Evolutionary conservation across 2,329 filamentous ascomycete species (phyloP).

Genomic region (Moelleriella libera): DNA sequence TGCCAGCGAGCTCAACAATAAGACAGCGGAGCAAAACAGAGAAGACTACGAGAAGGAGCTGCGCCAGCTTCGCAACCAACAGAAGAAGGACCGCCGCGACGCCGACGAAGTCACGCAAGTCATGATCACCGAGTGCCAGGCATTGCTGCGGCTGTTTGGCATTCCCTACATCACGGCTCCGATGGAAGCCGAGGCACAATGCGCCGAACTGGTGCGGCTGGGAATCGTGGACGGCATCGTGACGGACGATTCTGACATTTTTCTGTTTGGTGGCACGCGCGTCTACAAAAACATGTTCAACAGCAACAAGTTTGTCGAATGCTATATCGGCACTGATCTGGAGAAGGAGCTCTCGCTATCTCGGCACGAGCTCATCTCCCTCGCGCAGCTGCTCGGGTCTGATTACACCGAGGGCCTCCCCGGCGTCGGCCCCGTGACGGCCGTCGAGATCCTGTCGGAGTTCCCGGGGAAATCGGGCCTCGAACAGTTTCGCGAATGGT

Average conservation of each 20-base stretch:
- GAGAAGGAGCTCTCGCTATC: constrained; percentile 82
- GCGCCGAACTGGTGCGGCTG: constrained; percentile 74
- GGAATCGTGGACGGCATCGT: constrained; percentile 94
- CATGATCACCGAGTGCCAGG: constrained; percentile 92
- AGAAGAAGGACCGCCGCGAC: constrained; percentile 90
- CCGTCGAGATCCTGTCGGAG: constrained; percentile 85
- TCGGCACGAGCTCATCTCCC: constrained; percentile 72
- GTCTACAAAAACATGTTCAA: constrained; percentile 99
- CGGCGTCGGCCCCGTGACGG: constrained; percentile 86
- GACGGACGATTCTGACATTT: constrained; percentile 92
- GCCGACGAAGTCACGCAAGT: constrained; percentile 93
- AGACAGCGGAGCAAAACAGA: constrained; percentile 52
- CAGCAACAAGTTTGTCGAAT: constrained; percentile 93
- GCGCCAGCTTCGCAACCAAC: constrained; percentile 75
- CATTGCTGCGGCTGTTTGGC: constrained; percentile 78
- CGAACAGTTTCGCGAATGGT: constrained; percentile 75
- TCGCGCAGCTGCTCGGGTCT: constrained; percentile 82
- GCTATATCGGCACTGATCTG: constrained; percentile 72
- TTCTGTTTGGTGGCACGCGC: constrained; percentile 88
- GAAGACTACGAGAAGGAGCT: constrained; percentile 80
- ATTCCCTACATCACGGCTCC: constrained; percentile 94
- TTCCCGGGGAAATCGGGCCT: constrained; percentile 54
- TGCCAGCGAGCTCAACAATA: constrained; percentile 72
- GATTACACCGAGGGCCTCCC: constrained; percentile 92
- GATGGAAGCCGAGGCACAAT: constrained; percentile 98